Evolutionary conservation across 441 rosid genomes (phyloP), one percentile per base, ranked within the genome.

Genomic region (Eutrema salsugineum): DNA sequence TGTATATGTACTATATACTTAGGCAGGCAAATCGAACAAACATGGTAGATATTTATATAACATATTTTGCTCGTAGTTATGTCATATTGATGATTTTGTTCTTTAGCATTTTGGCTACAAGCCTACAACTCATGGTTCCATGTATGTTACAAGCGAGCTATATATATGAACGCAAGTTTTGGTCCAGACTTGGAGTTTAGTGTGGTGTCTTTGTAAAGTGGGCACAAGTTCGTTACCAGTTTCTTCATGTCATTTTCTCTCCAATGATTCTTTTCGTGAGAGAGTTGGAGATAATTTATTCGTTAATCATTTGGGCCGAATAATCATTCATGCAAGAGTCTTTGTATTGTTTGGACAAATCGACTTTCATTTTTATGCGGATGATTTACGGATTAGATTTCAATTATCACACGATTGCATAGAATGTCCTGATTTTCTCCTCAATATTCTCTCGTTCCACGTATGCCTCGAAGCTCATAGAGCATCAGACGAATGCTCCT

Each of bases 181-280:
- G 69, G 58, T 67, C 63, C 57, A 51, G 14, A 35, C 57, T 68
- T 61, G 70, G 69, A 68, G 73, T 54, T 55, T 68, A 51, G 74
- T 68, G 69, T 50, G 58, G 43, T 42, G 63, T 68, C 36, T 61
- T 75, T 54, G 74, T 75, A 68, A 68, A 68, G 74, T 68, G 64
- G 70, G 74, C 70, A 61, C 59, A 44, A 68, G 63, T 75, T 61
- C 19, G 64, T 75, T 75, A 44, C 64, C 64, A 68, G 74, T 68
- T 62, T 75, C 78, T 54, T 47, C 55, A 46, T 68, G 78, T 75
- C 74, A 54, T 68, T 68, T 75, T 68, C 53, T 68, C 3, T 20
- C 20, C 19, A 17, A 61, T 68, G 78, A 61, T 75, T 74, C 78
- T 74, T 75, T 68, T 27, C 74, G 78, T 68, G 69, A 33, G 61